Evolutionary conservation across 106 monocot species (phyloP), one percentile per base, ranked within the genome.

Genomic region (Acorus calamus): DNA sequence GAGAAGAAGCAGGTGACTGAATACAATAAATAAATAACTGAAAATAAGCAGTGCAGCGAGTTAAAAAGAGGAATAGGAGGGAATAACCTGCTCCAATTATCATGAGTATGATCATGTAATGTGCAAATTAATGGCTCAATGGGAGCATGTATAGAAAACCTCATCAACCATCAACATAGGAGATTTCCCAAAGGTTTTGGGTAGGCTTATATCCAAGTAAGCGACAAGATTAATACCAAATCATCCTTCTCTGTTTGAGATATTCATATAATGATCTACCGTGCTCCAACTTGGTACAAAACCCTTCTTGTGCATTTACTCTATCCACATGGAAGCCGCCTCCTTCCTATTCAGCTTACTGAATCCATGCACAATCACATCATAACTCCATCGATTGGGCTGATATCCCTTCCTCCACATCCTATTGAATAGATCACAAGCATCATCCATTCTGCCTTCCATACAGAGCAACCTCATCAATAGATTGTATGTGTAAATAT

Each of bases 331-430:
- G 57, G 84, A 78, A 59, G 90, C 94, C 59, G 78, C 78, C 14
- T 74, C 76, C 57, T 73, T 79, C 54, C 65, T 72, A 13, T 87
- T 76, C 54, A 71, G 73, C 55, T 80, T 90, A 76, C 89, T 86
- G 71, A 81, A 84, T 58, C 94, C 90, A 65, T 82, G 78, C 11
- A 90, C 73, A 8, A 94, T 78, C 66, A 89, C 74, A 66, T 94
- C 87, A 50, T 69, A 94, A 67, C 73, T 82, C 81, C 82, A 94
- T 49, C 77, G 74, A 45, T 94, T 94, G 11, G 90, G 90, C 14
- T 71, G 55, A 53, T 79, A 82, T 2, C 90, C 94, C 73, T 82
- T 87, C 45, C 61, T 71, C n/a, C 11, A 69, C 11, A 90, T 66
- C 68, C 76, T 89, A 11, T 76, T 9, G 55, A 87, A 87, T 69